Percentiles rank a stretch among this genome's conserved stretches.
Conservation (phyloP, 1,284 basidiomycete species). For the Pyrrhoderma lamaoense region DNA sequence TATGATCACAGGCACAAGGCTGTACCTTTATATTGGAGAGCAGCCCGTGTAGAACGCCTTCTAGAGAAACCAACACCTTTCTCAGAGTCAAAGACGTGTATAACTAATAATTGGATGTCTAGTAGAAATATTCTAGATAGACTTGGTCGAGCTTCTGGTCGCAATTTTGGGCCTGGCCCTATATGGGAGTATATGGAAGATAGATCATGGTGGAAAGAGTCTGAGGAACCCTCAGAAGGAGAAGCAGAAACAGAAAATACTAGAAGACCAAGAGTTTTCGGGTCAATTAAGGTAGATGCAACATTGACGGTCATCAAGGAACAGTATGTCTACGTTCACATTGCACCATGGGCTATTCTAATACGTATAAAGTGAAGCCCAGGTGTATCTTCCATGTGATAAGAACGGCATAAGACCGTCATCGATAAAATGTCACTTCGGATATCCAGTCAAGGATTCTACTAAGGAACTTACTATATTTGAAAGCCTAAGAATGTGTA, state of each 20-base stretch:
- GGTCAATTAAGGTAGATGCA: constrained; percentile 33
- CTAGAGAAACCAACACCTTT: constrained; percentile 42
- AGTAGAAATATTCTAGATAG: constrained; percentile 36
- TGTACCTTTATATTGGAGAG: constrained; percentile 45
- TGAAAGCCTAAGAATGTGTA: constrained; percentile 50
- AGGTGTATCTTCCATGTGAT: constrained; percentile 50
- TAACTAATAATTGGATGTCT: constrained; percentile 39
- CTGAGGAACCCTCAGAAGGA: constrained; percentile 22
- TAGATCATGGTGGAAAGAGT: constrained; percentile 69
- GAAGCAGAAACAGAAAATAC: constrained; percentile 12
- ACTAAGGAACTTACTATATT: constrained; percentile 46
- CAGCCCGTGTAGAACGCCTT: constrained; percentile 50
- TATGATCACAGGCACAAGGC: constrained; percentile 62
- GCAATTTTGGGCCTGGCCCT: constrained; percentile 65
- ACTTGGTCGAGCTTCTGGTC: constrained; percentile 57
- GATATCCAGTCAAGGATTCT: constrained; percentile 47
- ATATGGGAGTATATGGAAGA: constrained; percentile 70
- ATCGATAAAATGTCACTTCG: constrained; percentile 54
- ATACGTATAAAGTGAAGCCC: constrained; percentile 39
- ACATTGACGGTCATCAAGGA: constrained; percentile 39
- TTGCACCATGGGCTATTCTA: background rate
- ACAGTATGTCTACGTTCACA: constrained; percentile 36
- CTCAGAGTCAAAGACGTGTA: constrained; percentile 23
- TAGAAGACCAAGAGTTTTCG: constrained; percentile 53
- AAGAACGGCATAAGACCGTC: constrained; percentile 35